Evolutionary conservation across 2,329 filamentous ascomycete genomes (phyloP).

Genomic region (Colletotrichum truncatum): DNA sequence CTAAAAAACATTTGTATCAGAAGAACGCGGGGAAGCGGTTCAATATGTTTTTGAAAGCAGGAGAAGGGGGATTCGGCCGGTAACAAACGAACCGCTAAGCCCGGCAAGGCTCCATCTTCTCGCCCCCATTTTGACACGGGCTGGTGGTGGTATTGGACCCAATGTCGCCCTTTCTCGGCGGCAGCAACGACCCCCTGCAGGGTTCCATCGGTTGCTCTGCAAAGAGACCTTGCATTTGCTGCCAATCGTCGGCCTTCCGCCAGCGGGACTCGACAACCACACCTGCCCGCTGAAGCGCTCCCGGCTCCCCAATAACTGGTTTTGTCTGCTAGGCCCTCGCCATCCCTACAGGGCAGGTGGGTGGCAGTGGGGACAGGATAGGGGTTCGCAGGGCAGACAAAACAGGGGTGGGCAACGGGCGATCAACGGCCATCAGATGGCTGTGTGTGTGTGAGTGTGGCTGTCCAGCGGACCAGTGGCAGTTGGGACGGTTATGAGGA

Average conservation of each 20-base stretch:
- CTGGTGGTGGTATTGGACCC: constrained; percentile 14
- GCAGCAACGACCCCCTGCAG: constrained; percentile 11
- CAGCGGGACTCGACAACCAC: constrained; percentile 2
- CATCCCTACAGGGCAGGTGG: background rate
- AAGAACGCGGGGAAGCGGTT: constrained; percentile 18
- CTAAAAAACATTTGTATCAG: background rate
- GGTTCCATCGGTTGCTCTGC: constrained; percentile 6
- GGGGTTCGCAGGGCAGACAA: background rate
- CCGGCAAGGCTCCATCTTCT: constrained; percentile 23
- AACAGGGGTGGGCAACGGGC: background rate
- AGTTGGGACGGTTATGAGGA: background rate
- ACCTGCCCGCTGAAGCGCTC: constrained; percentile 17
- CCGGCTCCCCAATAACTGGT: background rate
- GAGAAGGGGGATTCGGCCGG: constrained; percentile 12
- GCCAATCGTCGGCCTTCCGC: background rate
- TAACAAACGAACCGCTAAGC: constrained; percentile 23
- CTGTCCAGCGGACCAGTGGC: background rate
- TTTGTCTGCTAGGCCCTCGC: background rate
- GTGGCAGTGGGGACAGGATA: background rate
- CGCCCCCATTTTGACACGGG: constrained; percentile 9
- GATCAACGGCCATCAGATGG: constrained; percentile 15
- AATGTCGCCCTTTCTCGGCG: constrained; percentile 15
- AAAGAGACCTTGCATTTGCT: constrained; percentile 15
- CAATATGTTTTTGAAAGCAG: constrained; percentile 17
- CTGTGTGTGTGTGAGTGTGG: background rate